Evolutionary conservation across 2,329 filamentous ascomycete genomes (phyloP), one percentile per base, ranked within the genome.

Genomic region (Chaetomium strumarium): DNA sequence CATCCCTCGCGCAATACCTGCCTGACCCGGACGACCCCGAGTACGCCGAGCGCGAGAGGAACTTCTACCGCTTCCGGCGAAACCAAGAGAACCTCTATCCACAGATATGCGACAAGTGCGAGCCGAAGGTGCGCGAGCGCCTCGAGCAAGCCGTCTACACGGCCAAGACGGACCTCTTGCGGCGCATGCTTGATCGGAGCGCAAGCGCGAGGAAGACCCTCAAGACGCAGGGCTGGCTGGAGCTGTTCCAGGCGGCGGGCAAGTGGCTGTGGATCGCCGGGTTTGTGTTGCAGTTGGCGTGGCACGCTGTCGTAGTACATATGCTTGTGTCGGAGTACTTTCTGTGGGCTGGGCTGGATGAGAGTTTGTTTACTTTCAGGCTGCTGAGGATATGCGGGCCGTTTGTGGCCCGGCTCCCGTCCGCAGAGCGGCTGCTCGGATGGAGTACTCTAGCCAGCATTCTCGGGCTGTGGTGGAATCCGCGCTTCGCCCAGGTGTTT

Each of bases 41-140:
- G 48, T 90, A 91, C 66, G 72, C 71, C 3, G 76, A 81, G 55
- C 84, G 85, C 57, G 85, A 90, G 66, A 77, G 76, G 50, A 78
- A 79, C 45, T 86, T 88, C 61, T 85, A 84, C 58, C 75, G 77
- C 34, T 95, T 87, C 67, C 84, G 85, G 56, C 77, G 75, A 56
- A 77, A 84, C 47, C 75, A 96, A 16, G 91, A 96, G 71, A 76
- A 82, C 62, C 80, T 86, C 46, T 97, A 96, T 65, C 93, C 93
- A 0, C 90, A 93, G 64, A 85, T 96, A 53, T 99, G 93, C 72
- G 79, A 79, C 57, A 75, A 81, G 42, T 99, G 93, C 68, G 86
- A 88, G 58, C 86, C 84, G 6, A 81, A 75, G 55, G 91, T 92
- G 19, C 80, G 85, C 57, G 73, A 78, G 34, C 79, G 83, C 55